Conservation (phyloP, 2,329 filamentous ascomycete genomes). For the Neurospora sp. region DNA sequence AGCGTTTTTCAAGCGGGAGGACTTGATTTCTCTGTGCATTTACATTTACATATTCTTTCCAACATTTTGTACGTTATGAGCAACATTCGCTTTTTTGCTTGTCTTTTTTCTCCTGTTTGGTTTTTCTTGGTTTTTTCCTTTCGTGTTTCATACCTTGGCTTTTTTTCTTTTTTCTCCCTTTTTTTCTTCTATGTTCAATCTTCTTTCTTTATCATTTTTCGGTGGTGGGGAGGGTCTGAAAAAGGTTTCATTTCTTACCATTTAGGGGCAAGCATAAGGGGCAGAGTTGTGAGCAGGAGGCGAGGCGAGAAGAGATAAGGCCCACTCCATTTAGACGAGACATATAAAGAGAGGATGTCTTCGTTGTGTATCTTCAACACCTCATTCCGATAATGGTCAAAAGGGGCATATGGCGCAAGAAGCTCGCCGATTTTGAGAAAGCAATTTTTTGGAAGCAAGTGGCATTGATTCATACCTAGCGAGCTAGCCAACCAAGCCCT, state of each 20-base stretch:
- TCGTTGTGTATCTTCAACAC: not conserved
- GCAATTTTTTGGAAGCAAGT: not conserved
- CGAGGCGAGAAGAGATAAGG: too few relatives aligned
- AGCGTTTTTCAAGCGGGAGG: not conserved
- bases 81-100: conserved; percentile 1
- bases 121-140: not conserved
- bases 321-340: not conserved
- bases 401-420: not conserved
- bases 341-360: not conserved
- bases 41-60: not conserved
- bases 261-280: not conserved
- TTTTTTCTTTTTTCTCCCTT: not conserved
- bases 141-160: not conserved
- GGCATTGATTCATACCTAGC: not conserved
- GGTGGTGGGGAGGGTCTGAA: not conserved
- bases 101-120: not conserved
- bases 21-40: not conserved
- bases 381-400: not conserved
- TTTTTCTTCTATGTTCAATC: not conserved
- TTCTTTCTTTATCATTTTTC: not conserved
- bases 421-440: not conserved
- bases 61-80: not conserved
- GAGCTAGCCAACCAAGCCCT: not conserved
- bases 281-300: not conserved
- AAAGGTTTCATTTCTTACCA: not conserved